Base-by-base conservation (phyloP, 2,329 filamentous ascomycete genomes). In the Fusarium hainanense region DNA sequence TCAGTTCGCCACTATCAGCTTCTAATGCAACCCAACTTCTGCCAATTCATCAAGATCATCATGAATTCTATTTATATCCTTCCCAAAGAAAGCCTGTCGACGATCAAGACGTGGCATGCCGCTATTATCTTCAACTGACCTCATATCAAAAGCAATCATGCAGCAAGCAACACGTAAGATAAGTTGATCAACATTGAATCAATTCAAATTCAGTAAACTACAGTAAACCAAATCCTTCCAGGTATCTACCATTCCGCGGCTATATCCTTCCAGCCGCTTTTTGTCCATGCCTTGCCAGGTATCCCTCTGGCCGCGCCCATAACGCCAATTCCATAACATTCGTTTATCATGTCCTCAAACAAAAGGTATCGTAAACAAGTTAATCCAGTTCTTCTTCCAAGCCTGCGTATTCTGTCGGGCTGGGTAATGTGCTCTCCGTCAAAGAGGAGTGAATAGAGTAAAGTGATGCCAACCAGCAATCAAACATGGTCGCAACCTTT, bases 381-480 rank as follows among this genome's bases (percentile, higher is more conserved):
- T 57, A 76, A 54, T 76, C 74, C 49, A 76, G 27, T 16, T 70
- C 72, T 42, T 75, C 72, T 32, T 73, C 71, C 40, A 76, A 50
- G 12, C 76, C 76, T 46, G 63, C 75, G 59, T 78, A 78, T 44
- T 78, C 76, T 40, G 73, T 75, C 14, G 75, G 77, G 34, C 71
- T 74, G 25, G 63, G 69, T 6, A 72, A 63, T n/a, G 49, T 64
- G 27, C 72, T 71, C 21, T 56, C 68, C 1, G 69, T 73, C n/a
- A 79, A 60, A 6, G 72, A 71, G n/a, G 51, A 68, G 58, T 88
- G 85, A 18, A 88, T 78, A 6, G 76, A 70, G 58, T 85, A 83
- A 21, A 88, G 77, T 16, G 85, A 81, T 46, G 78, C 73, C 40
- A 88, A 74, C 86, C 86, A 88, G 58, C 79, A 80, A 56, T 85